Base-by-base conservation (phyloP, 257 asterid species). In the Fraxinus excelsior region DNA sequence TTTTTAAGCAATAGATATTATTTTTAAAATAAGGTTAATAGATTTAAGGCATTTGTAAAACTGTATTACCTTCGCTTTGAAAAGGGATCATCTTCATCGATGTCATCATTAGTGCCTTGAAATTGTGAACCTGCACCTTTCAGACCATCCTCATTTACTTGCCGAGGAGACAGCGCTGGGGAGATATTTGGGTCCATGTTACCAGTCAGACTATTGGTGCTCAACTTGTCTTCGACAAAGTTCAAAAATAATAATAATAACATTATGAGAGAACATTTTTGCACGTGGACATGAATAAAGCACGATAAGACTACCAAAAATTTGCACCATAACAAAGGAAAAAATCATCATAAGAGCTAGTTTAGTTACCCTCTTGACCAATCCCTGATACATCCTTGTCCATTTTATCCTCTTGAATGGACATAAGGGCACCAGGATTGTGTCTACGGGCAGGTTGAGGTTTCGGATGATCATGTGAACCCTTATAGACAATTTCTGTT, bases 381-480 rank as follows among this genome's bases (percentile, higher is more conserved):
- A 85, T 82, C 75, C 80, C 79, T 51, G 83, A 69, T 35, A 86
- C 67, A 64, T 85, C 93, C 84, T 78, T 86, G 68, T 92, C 96
- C 72, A 75, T 58, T 84, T 82, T 90, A 79, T 91, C 97, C 84
- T 92, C 97, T 81, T 89, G 97, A 84, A 88, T 85, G 76, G 97
- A 78, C 85, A 85, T 70, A 77, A 89, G 91, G 71, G 88, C 87
- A 40, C 97, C 97, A 82, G 96, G 88, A 85, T 88, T 87, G 83
- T 90, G 86, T 76, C 97, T 86, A 29, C 96, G 96, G 69, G 92
- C 86, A 71, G 95, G 88, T 84, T 92, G 97, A 74, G 99, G 99
- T 85, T 94, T 94, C 44, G 97, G 99, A 84, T 94, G 99, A 83
- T 91, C 99, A 78, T 94, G 99, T 13, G 97, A 92, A 70, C 97